These are phyloP conservation scores for Sporothrix luriei DNA, from an alignment of 2,329 filamentous ascomycete genomes.

Conservation along the genomic window DNA sequence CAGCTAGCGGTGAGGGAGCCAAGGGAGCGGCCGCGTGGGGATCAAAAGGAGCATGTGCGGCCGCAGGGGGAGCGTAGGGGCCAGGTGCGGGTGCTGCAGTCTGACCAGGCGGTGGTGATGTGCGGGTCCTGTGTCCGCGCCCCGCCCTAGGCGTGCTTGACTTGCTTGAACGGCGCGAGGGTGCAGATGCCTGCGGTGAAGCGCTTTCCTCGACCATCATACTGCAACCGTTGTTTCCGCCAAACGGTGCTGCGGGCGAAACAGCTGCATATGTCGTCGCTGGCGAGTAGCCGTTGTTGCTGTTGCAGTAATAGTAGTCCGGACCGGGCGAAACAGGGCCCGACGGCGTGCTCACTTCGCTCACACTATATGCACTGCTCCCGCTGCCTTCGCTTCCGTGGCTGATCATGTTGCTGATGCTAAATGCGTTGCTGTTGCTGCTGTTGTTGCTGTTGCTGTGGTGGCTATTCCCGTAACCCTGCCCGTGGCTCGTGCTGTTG, in stretches of 20 bases:
- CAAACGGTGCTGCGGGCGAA: constrained; percentile 5
- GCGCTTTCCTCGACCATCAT: constrained; percentile 4
- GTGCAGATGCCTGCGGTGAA: constrained; percentile 1
- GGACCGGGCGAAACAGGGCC: constrained; percentile 23
- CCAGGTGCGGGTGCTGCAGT: not conserved
- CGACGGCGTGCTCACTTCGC: constrained; percentile 26
- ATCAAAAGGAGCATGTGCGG: not conserved
- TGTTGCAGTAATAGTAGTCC: constrained; percentile 27
- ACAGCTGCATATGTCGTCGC: constrained; percentile 7
- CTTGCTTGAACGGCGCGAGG: not conserved
- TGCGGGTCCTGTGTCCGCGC: constrained; percentile 7
- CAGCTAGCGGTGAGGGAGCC: constrained; percentile 14
- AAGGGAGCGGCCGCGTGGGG: constrained; percentile 1
- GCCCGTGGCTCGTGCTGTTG: constrained; percentile 8
- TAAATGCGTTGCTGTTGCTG: constrained; percentile 25
- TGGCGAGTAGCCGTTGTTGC: constrained; percentile 27
- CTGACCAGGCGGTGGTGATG: constrained; percentile 14
- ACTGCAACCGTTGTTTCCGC: not conserved
- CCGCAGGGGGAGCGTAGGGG: not conserved
- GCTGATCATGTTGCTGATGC: constrained; percentile 31
- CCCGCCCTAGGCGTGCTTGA: not conserved
- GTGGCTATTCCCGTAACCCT: not conserved
- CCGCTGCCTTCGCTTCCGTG: constrained; percentile 24
- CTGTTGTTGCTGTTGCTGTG: not conserved
- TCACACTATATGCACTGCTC: constrained; percentile 26